Conservation (phyloP, 2,329 filamentous ascomycete genomes). For the Colletotrichum sp. region DNA sequence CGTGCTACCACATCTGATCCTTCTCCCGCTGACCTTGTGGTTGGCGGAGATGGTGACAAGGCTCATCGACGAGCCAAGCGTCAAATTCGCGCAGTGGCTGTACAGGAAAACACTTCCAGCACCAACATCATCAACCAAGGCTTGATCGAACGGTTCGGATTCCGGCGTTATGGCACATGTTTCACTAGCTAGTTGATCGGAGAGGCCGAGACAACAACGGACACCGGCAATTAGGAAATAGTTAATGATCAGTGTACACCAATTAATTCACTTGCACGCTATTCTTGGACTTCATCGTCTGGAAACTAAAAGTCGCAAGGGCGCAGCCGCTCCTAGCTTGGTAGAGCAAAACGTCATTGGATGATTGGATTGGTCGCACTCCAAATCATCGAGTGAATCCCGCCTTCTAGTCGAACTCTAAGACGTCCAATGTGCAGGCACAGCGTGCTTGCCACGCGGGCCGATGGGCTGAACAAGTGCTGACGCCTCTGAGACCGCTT, state of each 20-base stretch:
- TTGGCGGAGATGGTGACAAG: constrained; percentile 61
- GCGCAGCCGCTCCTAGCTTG: neutral
- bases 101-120: constrained; percentile 51
- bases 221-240: neutral
- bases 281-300: neutral
- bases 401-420: neutral
- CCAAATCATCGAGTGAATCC: neutral
- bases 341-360: neutral
- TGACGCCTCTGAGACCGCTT: neutral
- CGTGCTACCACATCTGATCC: constrained; percentile 61
- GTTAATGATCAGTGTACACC: neutral
- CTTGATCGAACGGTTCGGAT: neutral
- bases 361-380: neutral
- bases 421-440: neutral
- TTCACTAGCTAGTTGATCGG: neutral
- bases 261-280: neutral
- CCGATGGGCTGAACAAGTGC: neutral
- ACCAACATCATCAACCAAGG: neutral
- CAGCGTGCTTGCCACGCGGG: neutral
- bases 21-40: constrained; percentile 65
- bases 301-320: neutral
- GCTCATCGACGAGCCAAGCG: constrained; percentile 63
- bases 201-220: neutral
- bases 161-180: neutral
- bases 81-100: constrained; percentile 61